phyloP scores from a whole-genome alignment of 768 basidiomycete species.

The Leccinum subgranulosum region DNA sequence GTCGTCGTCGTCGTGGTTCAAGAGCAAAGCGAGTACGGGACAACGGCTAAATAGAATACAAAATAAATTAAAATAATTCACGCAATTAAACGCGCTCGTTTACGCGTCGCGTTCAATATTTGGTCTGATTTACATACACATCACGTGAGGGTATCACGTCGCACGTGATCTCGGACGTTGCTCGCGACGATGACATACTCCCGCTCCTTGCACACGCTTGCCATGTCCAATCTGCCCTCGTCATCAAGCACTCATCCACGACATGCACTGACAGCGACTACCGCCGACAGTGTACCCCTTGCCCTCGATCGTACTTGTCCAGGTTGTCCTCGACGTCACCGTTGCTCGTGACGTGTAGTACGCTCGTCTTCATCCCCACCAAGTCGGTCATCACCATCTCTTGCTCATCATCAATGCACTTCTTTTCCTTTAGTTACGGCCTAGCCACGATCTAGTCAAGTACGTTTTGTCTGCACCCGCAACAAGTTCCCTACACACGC shows the following conservation, averaged over 20 bases:
- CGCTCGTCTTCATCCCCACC: background rate
- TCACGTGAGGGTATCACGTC: constrained; percentile 15
- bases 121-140: constrained; percentile 16
- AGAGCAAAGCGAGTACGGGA: background rate
- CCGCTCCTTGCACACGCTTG: no score
- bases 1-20: constrained; percentile 18
- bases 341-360: background rate
- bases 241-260: no score
- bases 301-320: background rate
- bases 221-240: no score
- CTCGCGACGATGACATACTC: no score
- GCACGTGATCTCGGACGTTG: background rate
- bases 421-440: background rate
- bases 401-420: background rate
- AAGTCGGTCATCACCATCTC: no score
- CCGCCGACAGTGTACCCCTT: no score
- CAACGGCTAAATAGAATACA: constrained; percentile 11
- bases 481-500: background rate
- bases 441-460: background rate
- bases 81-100: constrained; percentile 37
- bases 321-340: background rate
- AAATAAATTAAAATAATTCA: constrained; percentile 25
- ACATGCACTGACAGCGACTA: no score
- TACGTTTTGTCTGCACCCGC: background rate
- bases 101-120: constrained; percentile 41